Base-by-base conservation (phyloP, 1,284 basidiomycete species). In the Pascua guehoae region DNA sequence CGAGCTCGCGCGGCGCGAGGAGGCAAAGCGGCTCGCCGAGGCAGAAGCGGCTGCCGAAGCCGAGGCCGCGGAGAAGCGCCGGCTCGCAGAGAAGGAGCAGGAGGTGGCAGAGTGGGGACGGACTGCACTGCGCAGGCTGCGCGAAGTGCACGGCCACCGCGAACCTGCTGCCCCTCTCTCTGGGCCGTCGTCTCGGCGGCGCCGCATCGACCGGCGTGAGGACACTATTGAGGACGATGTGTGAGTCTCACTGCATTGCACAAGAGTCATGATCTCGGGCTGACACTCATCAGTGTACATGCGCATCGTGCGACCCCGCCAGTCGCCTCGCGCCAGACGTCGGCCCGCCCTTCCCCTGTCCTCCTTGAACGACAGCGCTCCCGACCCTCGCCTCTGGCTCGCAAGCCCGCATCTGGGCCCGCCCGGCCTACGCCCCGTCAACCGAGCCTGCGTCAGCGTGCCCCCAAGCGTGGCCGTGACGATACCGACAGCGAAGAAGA, bases 61-160 rank as follows among this genome's bases (percentile, higher is more conserved):
- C 8, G 53, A 47, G n/a, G 61, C 17, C 10, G 48, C 38, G 1
- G 56, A 63, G 45, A 41, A 42, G 32, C 32, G 42, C 11, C 53
- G 56, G 4, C 46, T 56, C 17, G 51, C 40, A 24, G 45, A 47
- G 18, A 57, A 58, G 49, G 37, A 53, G 44, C 16, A 32, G n/a
- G 62, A 63, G 56, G 54, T 63, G 40, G 51, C 58, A 15, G 58
- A 60, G 43, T 60, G 58, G 58, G 58, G 62, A 1, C 46, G 49
- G 11, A 32, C 41, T 8, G 56, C 54, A 4, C 44, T 60, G 5
- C 24, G 36, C 9, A 57, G 49, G 9, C 53, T 63, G 8, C 48
- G 56, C 39, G 43, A 51, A 14, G 49, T 60, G 47, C 53, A 60
- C 40, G 46, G 38, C 43, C 38, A 15, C 15, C 48, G 53, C n/a